Base-by-base conservation (phyloP, 495 filamentous ascomycete genomes). In the Gamarada debralockiae region DNA sequence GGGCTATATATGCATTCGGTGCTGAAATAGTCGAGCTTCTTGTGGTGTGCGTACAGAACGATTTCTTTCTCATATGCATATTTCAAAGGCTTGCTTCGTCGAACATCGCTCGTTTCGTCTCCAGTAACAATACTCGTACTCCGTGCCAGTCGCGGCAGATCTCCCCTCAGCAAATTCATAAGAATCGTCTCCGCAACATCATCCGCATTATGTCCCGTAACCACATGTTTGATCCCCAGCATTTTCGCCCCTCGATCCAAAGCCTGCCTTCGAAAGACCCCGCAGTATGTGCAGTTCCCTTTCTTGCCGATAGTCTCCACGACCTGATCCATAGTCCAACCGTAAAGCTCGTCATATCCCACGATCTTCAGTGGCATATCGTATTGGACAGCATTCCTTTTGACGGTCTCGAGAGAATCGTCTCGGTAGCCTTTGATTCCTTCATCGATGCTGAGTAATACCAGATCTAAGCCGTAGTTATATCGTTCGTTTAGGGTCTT, bases 31-130 rank as follows among this genome's bases (percentile, higher is more conserved):
- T 97, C 93, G 52, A 98, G 76, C 64, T 90, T 87, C 64, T 92
- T 92, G 70, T 98, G 90, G 58, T 96, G 88, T 15, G 93, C 93
- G 65, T 98, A 98, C 12, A 97, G 75, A 8, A 98, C 93, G 52
- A 98, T 98, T 61, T 98, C 93, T 72, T 98, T 98, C 67, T 98
- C 95, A 62, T 97, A 98, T 0, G 92, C 90, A 65, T 97, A 98
- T 70, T 97, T 98, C 24, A 98, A 74, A 33, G 93, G 93, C 70
- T 98, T 98, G 65, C 87, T 92, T 52, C 93, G 77, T 72, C 93
- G 90, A 54, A 96, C 90, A 42, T 89, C 86, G 37, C 82, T 86
- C 18, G 78, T 77, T 41, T 74, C 68, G 58, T 85, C 85, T 45
- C 80, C 85, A 7, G 93, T 98, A 4, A 97, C 77, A 57, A 98